These are phyloP conservation scores for Vitis hybrid DNA, from an alignment of 177 flowering plant genomes.

Conservation along the genomic window DNA sequence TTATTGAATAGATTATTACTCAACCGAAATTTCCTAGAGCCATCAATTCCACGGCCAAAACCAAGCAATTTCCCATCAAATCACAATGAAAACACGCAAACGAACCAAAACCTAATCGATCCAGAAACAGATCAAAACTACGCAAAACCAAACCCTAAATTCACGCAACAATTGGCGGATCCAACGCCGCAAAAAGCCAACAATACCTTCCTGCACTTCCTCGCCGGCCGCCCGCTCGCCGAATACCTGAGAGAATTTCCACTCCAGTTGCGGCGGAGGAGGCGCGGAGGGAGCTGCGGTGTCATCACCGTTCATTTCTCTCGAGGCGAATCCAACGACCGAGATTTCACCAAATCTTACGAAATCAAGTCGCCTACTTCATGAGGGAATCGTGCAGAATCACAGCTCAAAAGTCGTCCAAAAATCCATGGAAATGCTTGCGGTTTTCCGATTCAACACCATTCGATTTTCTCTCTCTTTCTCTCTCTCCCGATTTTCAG, in stretches of 20 bases:
- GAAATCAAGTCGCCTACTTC: too few species aligned
- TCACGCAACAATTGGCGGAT: slow-evolving; percentile 17
- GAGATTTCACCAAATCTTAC: too few species aligned
- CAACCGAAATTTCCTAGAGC: slow-evolving; percentile 3
- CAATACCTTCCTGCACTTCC: slow-evolving; percentile 73
- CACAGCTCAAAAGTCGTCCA: too few species aligned
- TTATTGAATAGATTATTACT: neutral
- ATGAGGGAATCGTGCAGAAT: too few species aligned
- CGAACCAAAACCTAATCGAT: slow-evolving; percentile 13
- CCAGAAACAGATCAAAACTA: slow-evolving; percentile 25
- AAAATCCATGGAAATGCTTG: too few species aligned
- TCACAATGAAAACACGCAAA: slow-evolving; percentile 7
- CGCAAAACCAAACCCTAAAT: slow-evolving; percentile 22
- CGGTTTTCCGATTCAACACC: too few species aligned
- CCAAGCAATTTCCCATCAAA: slow-evolving; percentile 5
- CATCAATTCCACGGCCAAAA: slow-evolving; percentile 6
- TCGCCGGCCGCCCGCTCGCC: slow-evolving; percentile 76
- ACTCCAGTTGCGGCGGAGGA: slow-evolving; percentile 54
- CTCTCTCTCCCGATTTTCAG: too few species aligned
- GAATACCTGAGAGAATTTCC: slow-evolving; percentile 81
- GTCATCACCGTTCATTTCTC: slow-evolving; percentile 51
- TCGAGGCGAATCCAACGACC: neutral
- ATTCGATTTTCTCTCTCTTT: too few species aligned
- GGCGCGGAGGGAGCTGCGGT: slow-evolving; percentile 31
- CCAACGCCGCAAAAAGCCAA: slow-evolving; percentile 5